phyloP scores from a whole-genome alignment of 805 yeast species.

The Wickerhamomyces canadensis region DNA sequence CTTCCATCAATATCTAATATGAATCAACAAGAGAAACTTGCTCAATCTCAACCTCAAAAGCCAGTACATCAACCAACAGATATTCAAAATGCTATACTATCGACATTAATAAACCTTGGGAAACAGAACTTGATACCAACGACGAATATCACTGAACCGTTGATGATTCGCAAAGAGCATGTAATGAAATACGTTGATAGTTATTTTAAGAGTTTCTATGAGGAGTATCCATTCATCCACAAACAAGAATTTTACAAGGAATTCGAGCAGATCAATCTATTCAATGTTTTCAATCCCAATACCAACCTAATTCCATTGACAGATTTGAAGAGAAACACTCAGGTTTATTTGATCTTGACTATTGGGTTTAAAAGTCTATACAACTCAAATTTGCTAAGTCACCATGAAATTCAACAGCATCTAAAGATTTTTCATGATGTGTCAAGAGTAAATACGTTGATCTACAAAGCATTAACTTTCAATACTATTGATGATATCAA shows the following conservation, averaged over 20 bases:
- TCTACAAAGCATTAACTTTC: conserved; percentile 24
- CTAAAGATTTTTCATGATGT: conserved; percentile 8
- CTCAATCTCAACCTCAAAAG: background rate
- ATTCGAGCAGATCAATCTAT: conserved; percentile 11
- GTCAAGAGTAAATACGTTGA: conserved; percentile 5
- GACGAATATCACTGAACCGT: conserved; percentile 4
- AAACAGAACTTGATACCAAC: conserved; percentile 10
- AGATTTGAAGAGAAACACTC: conserved; percentile 12
- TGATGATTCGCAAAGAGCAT: conserved; percentile 12
- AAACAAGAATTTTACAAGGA: conserved; percentile 8
- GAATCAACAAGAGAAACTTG: background rate
- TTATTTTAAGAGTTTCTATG: conserved; percentile 13
- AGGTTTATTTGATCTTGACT: conserved; percentile 13
- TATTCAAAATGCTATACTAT: conserved; percentile 18
- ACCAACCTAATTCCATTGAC: conserved; percentile 1
- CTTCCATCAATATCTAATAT: conserved; percentile 14
- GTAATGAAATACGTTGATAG: conserved; percentile 14
- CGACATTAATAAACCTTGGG: conserved; percentile 19
- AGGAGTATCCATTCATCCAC: conserved; percentile 17
- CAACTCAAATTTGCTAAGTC: conserved; percentile 6
- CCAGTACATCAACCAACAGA: conserved; percentile 1
- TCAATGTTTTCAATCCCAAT: conserved; percentile 14
- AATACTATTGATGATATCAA: conserved; percentile 39
- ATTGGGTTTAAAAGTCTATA: conserved; percentile 18
- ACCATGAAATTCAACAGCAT: conserved; percentile 9